Percentiles rank a stretch among this genome's conserved stretches.
Evolutionary conservation across 2,329 filamentous ascomycete species (phyloP).

Genomic region (Dryadomyces quercivorus): DNA sequence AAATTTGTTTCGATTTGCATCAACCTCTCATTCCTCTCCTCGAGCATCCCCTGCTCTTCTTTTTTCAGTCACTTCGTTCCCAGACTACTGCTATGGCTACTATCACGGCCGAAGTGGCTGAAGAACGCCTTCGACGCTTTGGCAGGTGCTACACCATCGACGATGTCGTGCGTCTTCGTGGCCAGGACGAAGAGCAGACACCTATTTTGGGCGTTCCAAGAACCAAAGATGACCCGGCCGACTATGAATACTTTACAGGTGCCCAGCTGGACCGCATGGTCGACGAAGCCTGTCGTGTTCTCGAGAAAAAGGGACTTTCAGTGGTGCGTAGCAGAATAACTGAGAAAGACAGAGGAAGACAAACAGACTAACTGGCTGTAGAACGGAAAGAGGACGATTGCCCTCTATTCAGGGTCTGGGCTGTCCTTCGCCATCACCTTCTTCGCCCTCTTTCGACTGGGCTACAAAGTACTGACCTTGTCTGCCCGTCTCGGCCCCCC

Average conservation of each 20-base stretch:
- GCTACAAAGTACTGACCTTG: slow-evolving; percentile 28
- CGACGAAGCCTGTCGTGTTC: slow-evolving; percentile 20
- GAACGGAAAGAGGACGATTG: slow-evolving; percentile 21
- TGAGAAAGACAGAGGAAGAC: no score
- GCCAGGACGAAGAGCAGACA: slow-evolving; percentile 23
- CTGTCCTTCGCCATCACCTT: slow-evolving; percentile 28
- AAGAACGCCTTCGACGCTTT: slow-evolving; percentile 17
- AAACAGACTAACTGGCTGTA: no score
- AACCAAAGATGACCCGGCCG: slow-evolving; percentile 17
- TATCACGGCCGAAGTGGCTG: not conserved
- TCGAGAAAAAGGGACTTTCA: slow-evolving; percentile 20
- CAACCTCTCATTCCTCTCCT: no score
- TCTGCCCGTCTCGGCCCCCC: slow-evolving; percentile 27
- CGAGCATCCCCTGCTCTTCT: not conserved
- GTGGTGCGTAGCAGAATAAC: no score
- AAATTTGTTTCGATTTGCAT: no score
- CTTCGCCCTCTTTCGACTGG: slow-evolving; percentile 30
- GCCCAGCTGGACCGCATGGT: slow-evolving; percentile 26
- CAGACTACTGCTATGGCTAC: not conserved
- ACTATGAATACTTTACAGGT: slow-evolving; percentile 28
- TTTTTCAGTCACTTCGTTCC: not conserved
- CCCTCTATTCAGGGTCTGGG: slow-evolving; percentile 27
- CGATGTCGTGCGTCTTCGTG: slow-evolving; percentile 27
- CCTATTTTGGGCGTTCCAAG: slow-evolving; percentile 29
- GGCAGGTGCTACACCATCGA: slow-evolving; percentile 27